Percentiles rank a stretch among this genome's conserved stretches.
Evolutionary conservation across 2,329 filamentous ascomycete species (phyloP).

Genomic region (Furcasterigmium sp.): DNA sequence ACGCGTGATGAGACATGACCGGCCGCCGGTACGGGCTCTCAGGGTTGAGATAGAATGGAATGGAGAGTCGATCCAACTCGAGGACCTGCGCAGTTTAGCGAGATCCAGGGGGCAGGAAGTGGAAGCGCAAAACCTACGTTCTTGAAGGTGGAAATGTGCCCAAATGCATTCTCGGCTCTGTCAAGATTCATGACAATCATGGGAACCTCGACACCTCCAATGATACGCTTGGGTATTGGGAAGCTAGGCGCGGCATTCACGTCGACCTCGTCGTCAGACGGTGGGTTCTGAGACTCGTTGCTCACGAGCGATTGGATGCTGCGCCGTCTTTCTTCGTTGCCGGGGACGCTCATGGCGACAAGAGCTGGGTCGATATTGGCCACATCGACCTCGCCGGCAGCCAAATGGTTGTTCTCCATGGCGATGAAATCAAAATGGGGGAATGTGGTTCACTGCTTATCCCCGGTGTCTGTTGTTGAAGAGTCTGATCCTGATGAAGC

Average conservation of each 20-base stretch:
- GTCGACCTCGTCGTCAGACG: neutral
- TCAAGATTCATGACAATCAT: conserved; percentile 38
- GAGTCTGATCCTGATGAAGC: too few species aligned
- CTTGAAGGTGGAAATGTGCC: conserved; percentile 28
- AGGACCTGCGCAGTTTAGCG: conserved; percentile 30
- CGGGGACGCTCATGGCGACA: neutral
- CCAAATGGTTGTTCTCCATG: too few species aligned
- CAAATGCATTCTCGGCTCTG: conserved; percentile 35
- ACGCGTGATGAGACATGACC: conserved; percentile 68
- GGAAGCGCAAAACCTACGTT: conserved; percentile 23
- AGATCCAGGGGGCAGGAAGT: neutral
- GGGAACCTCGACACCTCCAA: conserved; percentile 37
- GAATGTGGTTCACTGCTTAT: too few species aligned
- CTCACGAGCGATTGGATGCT: neutral
- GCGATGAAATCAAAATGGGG: too few species aligned
- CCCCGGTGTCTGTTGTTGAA: too few species aligned
- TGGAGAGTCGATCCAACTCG: conserved; percentile 42
- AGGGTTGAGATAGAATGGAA: conserved; percentile 72
- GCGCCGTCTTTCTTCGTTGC: neutral
- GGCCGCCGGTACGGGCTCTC: conserved; percentile 76
- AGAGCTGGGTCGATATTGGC: too few species aligned
- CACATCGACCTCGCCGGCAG: too few species aligned
- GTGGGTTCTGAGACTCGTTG: neutral
- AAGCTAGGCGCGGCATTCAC: conserved; percentile 17
- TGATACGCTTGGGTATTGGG: conserved; percentile 23